Base-by-base conservation (phyloP, 1,139 yeast genomes). In the Lodderomyces theae region DNA sequence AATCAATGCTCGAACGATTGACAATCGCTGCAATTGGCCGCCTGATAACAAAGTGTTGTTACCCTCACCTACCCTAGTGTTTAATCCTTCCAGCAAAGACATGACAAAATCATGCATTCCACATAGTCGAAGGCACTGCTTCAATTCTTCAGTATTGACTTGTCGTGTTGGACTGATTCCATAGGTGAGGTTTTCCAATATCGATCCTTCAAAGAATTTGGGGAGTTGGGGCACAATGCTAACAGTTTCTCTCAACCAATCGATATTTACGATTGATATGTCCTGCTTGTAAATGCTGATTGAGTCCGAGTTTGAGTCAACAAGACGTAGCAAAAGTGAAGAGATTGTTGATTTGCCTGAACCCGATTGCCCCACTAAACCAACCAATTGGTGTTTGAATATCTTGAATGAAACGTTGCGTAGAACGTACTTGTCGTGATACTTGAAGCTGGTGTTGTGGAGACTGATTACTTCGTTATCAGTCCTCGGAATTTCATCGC, bases 21-120 rank as follows among this genome's bases (percentile, higher is more conserved):
- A 77, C 13, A 87, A 58, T 45, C 95, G 64, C 57, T 87, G 95
- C 6, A 83, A 72, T 58, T 87, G 96, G 3, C 96, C 96, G 33
- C 90, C 87, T 3, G 95, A 85, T 28, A 86, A 59, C 41, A 79
- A 54, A 1, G 77, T 62, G 29, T 66, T 69, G 3, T 61, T 61
- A 31, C 57, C 56, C 15, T 77, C 74, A 9, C 86, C 87, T 22
- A 86, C 67, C 21, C 61, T 57, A 0, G 92, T 72, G 32, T 79
- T 68, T 11, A 85, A 50, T 0, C 85, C 85, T 6, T 73, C 64
- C 0, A 87, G 81, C 26, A 84, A 61, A 0, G 70, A 54, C 2
- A 58, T 44, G 6, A 83, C 71, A 53, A 83, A 81, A 0, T 72
- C 72, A 33, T 63, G 57, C 38, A 86, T 66, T 34, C 76, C 78